Evolutionary conservation across 2,329 filamentous ascomycete species (phyloP).

Genomic region (Penicillium brasilianum): DNA sequence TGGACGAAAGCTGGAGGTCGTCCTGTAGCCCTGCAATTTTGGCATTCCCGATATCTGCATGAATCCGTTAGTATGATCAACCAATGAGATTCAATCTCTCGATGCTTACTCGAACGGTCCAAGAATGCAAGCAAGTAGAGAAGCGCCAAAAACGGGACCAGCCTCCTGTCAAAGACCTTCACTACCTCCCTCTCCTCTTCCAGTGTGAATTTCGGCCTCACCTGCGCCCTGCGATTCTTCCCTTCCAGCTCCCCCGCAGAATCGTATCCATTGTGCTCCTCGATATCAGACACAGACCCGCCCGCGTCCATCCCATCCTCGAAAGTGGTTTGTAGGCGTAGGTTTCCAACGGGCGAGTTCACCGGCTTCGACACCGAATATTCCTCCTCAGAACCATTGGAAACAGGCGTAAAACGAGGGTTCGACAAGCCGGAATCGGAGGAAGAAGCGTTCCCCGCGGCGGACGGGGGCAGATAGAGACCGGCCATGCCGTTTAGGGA

Average conservation of each 20-base stretch:
- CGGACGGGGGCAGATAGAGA: constrained; percentile 32
- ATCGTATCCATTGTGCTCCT: constrained; percentile 37
- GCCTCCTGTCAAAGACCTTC: constrained; percentile 73
- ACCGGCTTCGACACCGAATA: constrained; percentile 17
- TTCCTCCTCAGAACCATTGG: constrained; percentile 38
- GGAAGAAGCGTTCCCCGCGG: constrained; percentile 32
- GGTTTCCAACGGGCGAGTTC: constrained; percentile 27
- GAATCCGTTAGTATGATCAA: constrained; percentile 15
- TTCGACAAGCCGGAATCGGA: constrained; percentile 36
- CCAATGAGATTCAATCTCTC: background rate
- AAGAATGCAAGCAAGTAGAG: constrained; percentile 86
- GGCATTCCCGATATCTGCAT: constrained; percentile 64
- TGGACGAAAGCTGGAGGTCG: constrained; percentile 60
- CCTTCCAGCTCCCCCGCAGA: constrained; percentile 32
- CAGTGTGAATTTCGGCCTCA: constrained; percentile 46
- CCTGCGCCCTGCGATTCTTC: constrained; percentile 15
- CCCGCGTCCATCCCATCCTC: constrained; percentile 21
- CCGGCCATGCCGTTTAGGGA: constrained; percentile 27
- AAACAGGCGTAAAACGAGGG: constrained; percentile 42
- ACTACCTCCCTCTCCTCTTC: constrained; percentile 77
- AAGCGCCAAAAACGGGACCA: constrained; percentile 80
- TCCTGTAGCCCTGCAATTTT: constrained; percentile 62
- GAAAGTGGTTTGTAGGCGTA: constrained; percentile 45
- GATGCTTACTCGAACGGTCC: constrained; percentile 76
- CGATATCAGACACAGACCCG: constrained; percentile 30